Base-by-base conservation (phyloP, 2,329 filamentous ascomycete species). In the Trichoderma guizhouense region DNA sequence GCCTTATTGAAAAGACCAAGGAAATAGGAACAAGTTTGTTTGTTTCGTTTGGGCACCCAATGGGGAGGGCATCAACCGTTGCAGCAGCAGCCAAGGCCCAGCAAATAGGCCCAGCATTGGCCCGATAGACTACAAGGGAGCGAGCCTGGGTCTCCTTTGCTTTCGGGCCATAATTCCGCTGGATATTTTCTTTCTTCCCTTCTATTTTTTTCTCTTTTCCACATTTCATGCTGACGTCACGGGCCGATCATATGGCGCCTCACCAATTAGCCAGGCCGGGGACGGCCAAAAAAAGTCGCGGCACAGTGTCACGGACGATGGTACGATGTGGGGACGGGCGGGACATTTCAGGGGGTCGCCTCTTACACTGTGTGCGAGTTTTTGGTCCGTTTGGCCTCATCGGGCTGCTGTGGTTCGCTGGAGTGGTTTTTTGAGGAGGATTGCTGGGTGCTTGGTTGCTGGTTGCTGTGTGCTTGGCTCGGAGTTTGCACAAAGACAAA, bases 211-310 rank as follows among this genome's bases (percentile, higher is more conserved):
- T 68, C 55, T 18, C 7, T 60, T 60, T 34, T 21, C 18, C 57
- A 60, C 28, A 61, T 66, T 60, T 60, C 62, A 51, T 69, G 71
- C 71, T 72, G 71, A 72, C 71, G 71, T 72, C 71, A 72, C 67
- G 24, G 58, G 67, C 47, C 58, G 58, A 70, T 72, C 71, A 72
- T 70, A 70, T 72, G 67, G 67, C 67, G 67, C 67, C 67, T 53
- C 67, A 47, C 57, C 66, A 69, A 69, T 62, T 34, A 62, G 57
- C 67, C 53, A 61, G 66, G 66, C 47, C 63, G 7, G 57, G 24
- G 62, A 66, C 61, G 26, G 34, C 34, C 61, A n/a, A 43, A n/a
- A 39, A 63, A 71, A 71, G 69, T 66, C 61, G 53, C 61, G 61
- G 61, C 62, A 71, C 69, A 71, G 69, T 71, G 69, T 28, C 32